These are phyloP conservation scores for Debaryomyces subglobosus DNA, from an alignment of 1,139 yeast species.

Conservation along the genomic window DNA sequence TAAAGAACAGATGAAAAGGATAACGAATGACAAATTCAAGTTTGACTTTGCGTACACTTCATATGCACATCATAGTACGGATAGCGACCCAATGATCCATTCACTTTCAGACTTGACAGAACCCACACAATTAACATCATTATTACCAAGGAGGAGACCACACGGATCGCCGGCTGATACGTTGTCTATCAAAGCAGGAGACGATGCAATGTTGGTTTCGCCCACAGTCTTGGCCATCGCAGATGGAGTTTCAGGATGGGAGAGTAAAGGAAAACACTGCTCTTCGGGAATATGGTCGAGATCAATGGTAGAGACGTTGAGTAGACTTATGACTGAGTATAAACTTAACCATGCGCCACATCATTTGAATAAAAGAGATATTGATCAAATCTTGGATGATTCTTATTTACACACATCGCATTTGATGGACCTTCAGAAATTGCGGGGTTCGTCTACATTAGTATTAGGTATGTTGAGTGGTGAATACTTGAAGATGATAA, in stretches of 20 bases:
- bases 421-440: slow-evolving; percentile 53
- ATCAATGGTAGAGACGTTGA: slow-evolving; percentile 55
- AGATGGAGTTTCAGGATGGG: slow-evolving; percentile 68
- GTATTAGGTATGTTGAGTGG: slow-evolving; percentile 55
- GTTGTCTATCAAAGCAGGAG: slow-evolving; percentile 57
- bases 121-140: slow-evolving; percentile 48
- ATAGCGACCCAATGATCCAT: slow-evolving; percentile 45
- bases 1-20: slow-evolving; percentile 40
- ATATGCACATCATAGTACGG: slow-evolving; percentile 51
- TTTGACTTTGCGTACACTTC: slow-evolving; percentile 51
- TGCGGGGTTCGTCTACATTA: slow-evolving; percentile 58
- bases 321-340: slow-evolving; percentile 51
- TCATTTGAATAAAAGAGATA: slow-evolving; percentile 45
- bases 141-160: slow-evolving; percentile 55
- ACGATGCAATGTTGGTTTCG: slow-evolving; percentile 64
- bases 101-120: slow-evolving; percentile 57
- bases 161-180: slow-evolving; percentile 59
- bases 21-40: slow-evolving; percentile 43
- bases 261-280: slow-evolving; percentile 45
- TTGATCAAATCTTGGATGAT: slow-evolving; percentile 52
- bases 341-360: slow-evolving; percentile 48
- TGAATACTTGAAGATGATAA: slow-evolving; percentile 48
- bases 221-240: slow-evolving; percentile 60
- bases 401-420: slow-evolving; percentile 55
- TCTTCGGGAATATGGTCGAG: slow-evolving; percentile 60